phyloP scores from a whole-genome alignment of 2,329 filamentous ascomycete genomes.

The Aspergillus spinulosporus region DNA sequence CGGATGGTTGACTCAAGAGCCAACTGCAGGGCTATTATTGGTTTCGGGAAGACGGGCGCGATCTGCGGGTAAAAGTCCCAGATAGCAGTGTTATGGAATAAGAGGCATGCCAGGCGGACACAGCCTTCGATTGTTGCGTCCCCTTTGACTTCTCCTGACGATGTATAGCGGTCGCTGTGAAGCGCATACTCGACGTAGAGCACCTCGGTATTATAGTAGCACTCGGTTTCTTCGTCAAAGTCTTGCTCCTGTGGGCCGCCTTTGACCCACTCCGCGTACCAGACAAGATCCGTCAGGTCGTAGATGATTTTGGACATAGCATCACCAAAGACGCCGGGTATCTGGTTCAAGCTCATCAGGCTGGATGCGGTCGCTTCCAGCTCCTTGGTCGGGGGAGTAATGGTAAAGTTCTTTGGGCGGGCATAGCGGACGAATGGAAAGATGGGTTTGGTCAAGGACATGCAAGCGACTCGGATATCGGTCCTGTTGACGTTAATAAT shows the following conservation, averaged over 20 bases:
- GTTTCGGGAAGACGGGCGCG: conserved; percentile 37
- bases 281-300: conserved; percentile 37
- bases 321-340: conserved; percentile 38
- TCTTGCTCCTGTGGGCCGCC: conserved; percentile 28
- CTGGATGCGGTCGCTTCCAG: conserved; percentile 34
- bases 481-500: conserved; percentile 31
- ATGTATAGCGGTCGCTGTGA: conserved; percentile 38
- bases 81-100: conserved; percentile 43
- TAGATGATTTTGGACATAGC: conserved; percentile 35
- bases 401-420: conserved; percentile 32
- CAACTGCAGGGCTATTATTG: conserved; percentile 34
- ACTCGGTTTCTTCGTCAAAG: conserved; percentile 38
- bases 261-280: conserved; percentile 42
- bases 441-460: conserved; percentile 40
- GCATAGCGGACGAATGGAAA: conserved; percentile 40
- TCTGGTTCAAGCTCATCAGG: conserved; percentile 34
- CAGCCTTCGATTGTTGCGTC: conserved; percentile 42
- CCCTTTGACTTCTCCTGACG: conserved; percentile 34
- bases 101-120: conserved; percentile 38
- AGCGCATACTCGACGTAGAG: conserved; percentile 41
- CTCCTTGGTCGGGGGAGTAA: conserved; percentile 34
- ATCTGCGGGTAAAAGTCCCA: conserved; percentile 42
- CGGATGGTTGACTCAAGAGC: conserved; percentile 37
- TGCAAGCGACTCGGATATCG: conserved; percentile 43
- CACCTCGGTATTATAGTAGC: conserved; percentile 44